phyloP scores from a whole-genome alignment of 2,329 filamentous ascomycete species.

The Cytospora paraplurivora region DNA sequence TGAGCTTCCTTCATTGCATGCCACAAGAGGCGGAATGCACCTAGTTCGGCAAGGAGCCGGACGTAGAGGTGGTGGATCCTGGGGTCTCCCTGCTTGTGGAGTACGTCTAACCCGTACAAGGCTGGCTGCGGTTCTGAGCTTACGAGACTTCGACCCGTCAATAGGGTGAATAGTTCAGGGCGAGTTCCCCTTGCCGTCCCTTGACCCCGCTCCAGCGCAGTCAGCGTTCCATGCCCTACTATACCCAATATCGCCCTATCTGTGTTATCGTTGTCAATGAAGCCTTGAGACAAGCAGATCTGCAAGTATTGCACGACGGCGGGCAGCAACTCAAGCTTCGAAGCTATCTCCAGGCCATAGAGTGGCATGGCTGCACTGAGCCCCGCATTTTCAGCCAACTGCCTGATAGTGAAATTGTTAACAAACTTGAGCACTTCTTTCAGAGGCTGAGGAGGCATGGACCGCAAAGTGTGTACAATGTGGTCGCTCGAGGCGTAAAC shows the following conservation, averaged over 20 bases:
- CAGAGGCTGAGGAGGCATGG: background rate
- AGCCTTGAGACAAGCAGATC: conserved; percentile 21
- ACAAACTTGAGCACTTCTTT: conserved; percentile 40
- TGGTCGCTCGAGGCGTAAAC: conserved; percentile 6
- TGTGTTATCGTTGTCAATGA: background rate
- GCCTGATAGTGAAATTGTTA: conserved; percentile 44
- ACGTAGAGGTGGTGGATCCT: conserved; percentile 16
- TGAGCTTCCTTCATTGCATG: conserved; percentile 12
- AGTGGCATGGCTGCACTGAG: conserved; percentile 26
- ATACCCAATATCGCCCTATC: background rate
- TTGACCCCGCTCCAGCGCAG: conserved; percentile 17
- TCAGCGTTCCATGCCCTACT: conserved; percentile 10
- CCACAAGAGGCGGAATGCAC: conserved; percentile 28
- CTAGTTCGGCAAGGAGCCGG: conserved; percentile 31
- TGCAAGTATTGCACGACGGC: conserved; percentile 31
- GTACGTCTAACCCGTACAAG: conserved; percentile 22
- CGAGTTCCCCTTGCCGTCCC: conserved; percentile 19
- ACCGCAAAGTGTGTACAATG: conserved; percentile 7
- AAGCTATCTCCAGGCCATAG: conserved; percentile 30
- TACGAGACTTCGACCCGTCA: conserved; percentile 28
- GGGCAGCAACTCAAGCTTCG: conserved; percentile 19
- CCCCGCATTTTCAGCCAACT: conserved; percentile 32
- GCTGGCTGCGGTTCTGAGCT: conserved; percentile 4
- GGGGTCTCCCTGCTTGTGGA: background rate
- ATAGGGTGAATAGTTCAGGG: conserved; percentile 30